A percentile compares a stretch with the other conserved stretches of the same genome.
phyloP scores from a whole-genome alignment of 139 green algal genomes.

The Mesotaenium endlicherianum region DNA sequence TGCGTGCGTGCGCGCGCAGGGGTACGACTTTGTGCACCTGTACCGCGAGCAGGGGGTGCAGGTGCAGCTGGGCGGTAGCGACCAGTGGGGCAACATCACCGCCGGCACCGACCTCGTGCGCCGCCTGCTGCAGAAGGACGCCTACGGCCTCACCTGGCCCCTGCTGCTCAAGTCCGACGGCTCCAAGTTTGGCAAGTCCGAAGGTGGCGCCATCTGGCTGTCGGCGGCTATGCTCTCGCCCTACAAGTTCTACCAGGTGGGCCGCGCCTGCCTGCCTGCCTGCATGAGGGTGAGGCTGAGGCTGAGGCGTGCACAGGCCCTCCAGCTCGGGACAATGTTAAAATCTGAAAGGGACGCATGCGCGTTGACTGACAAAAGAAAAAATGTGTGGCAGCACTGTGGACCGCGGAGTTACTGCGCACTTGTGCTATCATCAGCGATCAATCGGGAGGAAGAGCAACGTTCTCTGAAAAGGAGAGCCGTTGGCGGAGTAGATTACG shows the following conservation, averaged over 20 bases:
- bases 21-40: constrained; percentile 97
- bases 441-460: too few species aligned
- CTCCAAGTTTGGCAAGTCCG: constrained; percentile 95
- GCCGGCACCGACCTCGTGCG: constrained; percentile 85
- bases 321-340: too few species aligned
- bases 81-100: constrained; percentile 99
- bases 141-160: constrained; percentile 84
- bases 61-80: constrained; percentile 88
- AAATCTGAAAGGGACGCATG: too few species aligned
- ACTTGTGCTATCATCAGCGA: too few species aligned
- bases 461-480: too few species aligned
- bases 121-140: constrained; percentile 52
- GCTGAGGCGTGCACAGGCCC: too few species aligned
- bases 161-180: constrained; percentile 86
- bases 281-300: too few species aligned
- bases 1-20: too few species aligned
- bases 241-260: constrained; percentile 91
- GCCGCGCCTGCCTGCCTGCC: background rate
- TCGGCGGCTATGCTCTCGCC: constrained; percentile 80
- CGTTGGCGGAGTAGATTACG: too few species aligned
- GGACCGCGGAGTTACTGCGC: too few species aligned
- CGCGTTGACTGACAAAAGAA: too few species aligned
- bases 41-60: constrained; percentile 70
- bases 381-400: too few species aligned
- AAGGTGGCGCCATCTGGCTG: constrained; percentile 90